Conservation (phyloP, 495 filamentous ascomycete genomes). For the Tuber magnatum region DNA sequence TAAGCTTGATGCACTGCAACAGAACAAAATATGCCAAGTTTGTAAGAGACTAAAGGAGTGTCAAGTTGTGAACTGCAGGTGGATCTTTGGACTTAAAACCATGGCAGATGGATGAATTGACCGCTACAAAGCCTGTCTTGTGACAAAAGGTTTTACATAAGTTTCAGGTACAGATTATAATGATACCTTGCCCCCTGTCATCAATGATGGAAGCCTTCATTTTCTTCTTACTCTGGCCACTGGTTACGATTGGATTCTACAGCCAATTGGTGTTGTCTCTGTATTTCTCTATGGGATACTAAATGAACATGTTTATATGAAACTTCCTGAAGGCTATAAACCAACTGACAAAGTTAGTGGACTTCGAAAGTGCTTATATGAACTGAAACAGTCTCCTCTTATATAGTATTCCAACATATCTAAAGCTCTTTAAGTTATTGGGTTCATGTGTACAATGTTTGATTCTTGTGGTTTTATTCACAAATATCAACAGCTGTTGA, state of each 20-base stretch:
- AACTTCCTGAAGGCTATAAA: conserved; percentile 20
- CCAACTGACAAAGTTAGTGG: conserved; percentile 2
- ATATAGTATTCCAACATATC: conserved; percentile 19
- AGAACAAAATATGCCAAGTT: neutral
- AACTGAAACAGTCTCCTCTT: conserved; percentile 29
- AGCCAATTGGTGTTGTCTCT: conserved; percentile 19
- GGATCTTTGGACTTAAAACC: conserved; percentile 33
- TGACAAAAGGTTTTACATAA: conserved; percentile 36
- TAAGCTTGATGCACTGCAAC: neutral
- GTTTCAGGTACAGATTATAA: conserved; percentile 33
- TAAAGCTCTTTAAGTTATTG: conserved; percentile 6
- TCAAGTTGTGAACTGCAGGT: conserved; percentile 27
- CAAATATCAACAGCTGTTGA: neutral
- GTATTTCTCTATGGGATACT: conserved; percentile 26
- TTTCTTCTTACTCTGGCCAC: conserved; percentile 19
- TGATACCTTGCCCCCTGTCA: conserved; percentile 36
- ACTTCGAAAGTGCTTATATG: conserved; percentile 14
- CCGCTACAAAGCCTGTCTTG: conserved; percentile 35
- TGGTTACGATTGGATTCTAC: conserved; percentile 5
- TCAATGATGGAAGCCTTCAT: conserved; percentile 9
- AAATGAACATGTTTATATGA: conserved; percentile 17
- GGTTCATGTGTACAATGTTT: conserved; percentile 9
- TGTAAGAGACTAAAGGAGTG: neutral
- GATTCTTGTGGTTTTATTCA: conserved; percentile 13
- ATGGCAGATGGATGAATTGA: conserved; percentile 8